Evolutionary conservation across 805 yeast genomes (phyloP).

Genomic region (Ascoidea tarda): DNA sequence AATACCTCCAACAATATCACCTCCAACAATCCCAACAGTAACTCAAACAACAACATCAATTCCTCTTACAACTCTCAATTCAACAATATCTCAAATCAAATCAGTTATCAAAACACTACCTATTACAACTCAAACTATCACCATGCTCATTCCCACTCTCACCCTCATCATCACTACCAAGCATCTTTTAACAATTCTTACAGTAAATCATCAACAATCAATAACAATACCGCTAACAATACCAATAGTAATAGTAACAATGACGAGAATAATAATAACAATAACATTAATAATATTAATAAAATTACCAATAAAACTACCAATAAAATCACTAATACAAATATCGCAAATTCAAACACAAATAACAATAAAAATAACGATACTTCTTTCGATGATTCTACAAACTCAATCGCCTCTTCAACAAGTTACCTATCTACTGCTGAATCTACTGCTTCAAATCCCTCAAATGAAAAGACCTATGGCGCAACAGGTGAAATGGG

Average conservation of each 20-base stretch:
- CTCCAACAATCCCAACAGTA: too few relatives aligned
- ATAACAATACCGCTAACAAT: not conserved
- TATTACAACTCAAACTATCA: too few relatives aligned
- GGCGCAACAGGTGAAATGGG: slow-evolving; percentile 11
- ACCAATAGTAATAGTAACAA: slow-evolving; percentile 1
- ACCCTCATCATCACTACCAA: too few relatives aligned
- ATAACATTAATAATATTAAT: not conserved
- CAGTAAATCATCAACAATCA: not conserved
- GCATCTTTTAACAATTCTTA: too few relatives aligned
- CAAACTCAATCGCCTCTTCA: not conserved
- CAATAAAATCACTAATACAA: not conserved
- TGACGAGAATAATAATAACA: not conserved
- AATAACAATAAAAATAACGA: slow-evolving; percentile 1
- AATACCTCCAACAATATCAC: too few relatives aligned
- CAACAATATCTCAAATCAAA: too few relatives aligned
- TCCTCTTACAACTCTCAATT: too few relatives aligned
- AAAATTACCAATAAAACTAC: not conserved
- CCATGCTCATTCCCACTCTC: too few relatives aligned
- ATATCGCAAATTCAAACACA: not conserved
- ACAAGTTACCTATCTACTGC: too few relatives aligned
- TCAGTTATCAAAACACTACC: too few relatives aligned
- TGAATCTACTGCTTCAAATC: not conserved
- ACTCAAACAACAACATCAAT: too few relatives aligned
- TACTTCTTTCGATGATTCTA: not conserved
- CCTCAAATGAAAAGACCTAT: not conserved